A percentile compares a stretch with the other conserved stretches of the same genome.
Conservation (phyloP, 78 protist genomes). For the Pelomyxa schiedti region DNA sequence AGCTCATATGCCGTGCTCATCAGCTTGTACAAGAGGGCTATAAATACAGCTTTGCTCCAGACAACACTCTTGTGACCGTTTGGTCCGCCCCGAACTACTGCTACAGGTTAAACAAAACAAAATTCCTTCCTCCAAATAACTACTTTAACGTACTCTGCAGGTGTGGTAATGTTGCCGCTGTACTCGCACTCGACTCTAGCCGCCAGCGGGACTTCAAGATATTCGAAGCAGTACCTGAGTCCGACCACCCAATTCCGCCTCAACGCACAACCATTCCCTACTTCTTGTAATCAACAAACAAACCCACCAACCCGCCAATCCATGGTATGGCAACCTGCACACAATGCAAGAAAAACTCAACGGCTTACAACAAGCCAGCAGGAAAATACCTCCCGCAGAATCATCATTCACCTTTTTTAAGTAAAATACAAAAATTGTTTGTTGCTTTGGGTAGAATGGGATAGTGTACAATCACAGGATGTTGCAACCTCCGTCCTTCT, state of each 20-base stretch:
- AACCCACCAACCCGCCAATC: too few relatives aligned
- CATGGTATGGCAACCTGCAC: too few relatives aligned
- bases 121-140: not conserved
- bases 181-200: conserved; percentile 65
- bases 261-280: conserved; percentile 12
- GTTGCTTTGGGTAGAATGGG: too few relatives aligned
- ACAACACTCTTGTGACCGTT: conserved; percentile 82
- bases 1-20: conserved; percentile 89
- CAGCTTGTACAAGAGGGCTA: conserved; percentile 97
- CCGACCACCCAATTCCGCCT: conserved; percentile 13
- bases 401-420: too few relatives aligned
- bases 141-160: too few relatives aligned
- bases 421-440: too few relatives aligned
- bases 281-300: conserved; percentile 38
- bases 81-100: conserved; percentile 99
- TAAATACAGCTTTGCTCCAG: conserved; percentile 74
- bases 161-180: conserved; percentile 90
- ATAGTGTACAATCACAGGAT: too few relatives aligned
- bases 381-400: too few relatives aligned
- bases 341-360: too few relatives aligned
- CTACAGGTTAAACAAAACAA: conserved; percentile 77
- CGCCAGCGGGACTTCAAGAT: conserved; percentile 51
- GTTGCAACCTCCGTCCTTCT: too few relatives aligned
- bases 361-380: too few relatives aligned
- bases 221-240: conserved; percentile 72